Percentiles rank a stretch among this genome's conserved stretches.
These are phyloP conservation scores for Colletotrichum sp. DNA, from an alignment of 2,329 filamentous ascomycete species.

Conservation along the genomic window DNA sequence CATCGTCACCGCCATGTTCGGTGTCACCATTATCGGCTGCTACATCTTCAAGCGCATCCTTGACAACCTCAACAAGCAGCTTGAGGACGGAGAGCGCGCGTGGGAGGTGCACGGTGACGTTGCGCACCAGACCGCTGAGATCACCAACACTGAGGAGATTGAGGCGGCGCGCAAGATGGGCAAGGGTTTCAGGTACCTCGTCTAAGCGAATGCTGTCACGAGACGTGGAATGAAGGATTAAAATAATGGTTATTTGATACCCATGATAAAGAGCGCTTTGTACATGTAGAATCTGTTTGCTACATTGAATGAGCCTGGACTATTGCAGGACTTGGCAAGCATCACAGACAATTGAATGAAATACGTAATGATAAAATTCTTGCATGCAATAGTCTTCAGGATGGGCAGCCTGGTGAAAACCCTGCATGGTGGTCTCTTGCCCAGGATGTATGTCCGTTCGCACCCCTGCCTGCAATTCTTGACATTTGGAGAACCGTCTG, in stretches of 20 bases:
- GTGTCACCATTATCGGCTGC: slow-evolving; percentile 60
- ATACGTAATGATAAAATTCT: neutral
- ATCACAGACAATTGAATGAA: neutral
- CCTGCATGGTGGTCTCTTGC: neutral
- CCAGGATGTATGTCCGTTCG: neutral
- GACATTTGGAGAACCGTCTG: neutral
- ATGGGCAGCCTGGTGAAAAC: neutral
- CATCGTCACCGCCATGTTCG: slow-evolving; percentile 70
- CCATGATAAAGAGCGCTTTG: neutral
- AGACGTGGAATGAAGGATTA: neutral
- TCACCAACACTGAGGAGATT: slow-evolving; percentile 43
- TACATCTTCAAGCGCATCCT: slow-evolving; percentile 53
- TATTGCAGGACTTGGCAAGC: neutral
- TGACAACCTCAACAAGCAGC: slow-evolving; percentile 49
- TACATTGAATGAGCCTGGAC: neutral
- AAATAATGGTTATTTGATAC: slow-evolving; percentile 1
- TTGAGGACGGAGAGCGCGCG: slow-evolving; percentile 46
- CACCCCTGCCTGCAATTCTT: neutral
- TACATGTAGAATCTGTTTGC: neutral
- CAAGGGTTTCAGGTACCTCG: slow-evolving; percentile 53
- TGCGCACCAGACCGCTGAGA: slow-evolving; percentile 41
- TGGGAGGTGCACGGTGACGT: slow-evolving; percentile 42
- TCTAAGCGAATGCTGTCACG: slow-evolving; percentile 29
- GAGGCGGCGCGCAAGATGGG: slow-evolving; percentile 51
- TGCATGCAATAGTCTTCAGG: neutral